Percentiles rank a stretch among this genome's conserved stretches.
These are phyloP conservation scores for Dovyalis caffra DNA, from an alignment of 345 rosid genomes.

Conservation along the genomic window DNA sequence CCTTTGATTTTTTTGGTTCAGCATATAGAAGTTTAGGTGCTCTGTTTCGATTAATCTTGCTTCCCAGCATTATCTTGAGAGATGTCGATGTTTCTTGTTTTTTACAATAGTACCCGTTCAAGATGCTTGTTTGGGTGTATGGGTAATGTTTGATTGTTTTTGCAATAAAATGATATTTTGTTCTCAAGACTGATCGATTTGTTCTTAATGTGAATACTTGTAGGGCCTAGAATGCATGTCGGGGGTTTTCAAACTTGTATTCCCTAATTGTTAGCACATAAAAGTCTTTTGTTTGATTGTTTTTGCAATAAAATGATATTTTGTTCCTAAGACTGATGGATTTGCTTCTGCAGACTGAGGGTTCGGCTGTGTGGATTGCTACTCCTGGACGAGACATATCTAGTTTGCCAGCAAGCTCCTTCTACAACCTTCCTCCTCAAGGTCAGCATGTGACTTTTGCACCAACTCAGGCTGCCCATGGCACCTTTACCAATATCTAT, in stretches of 20 bases:
- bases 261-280: background rate
- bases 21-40: background rate
- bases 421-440: constrained; percentile 78
- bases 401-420: constrained; percentile 67
- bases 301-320: background rate
- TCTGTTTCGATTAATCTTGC: background rate
- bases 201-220: background rate
- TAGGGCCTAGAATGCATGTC: background rate
- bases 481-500: constrained; percentile 61
- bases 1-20: background rate
- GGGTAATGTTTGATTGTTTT: background rate
- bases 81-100: background rate
- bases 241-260: background rate
- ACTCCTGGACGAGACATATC: constrained; percentile 73
- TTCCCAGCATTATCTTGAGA: background rate
- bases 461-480: constrained; percentile 71
- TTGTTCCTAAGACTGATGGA: constrained; percentile 12
- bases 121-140: background rate
- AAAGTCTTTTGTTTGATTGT: background rate
- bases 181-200: too few relatives aligned
- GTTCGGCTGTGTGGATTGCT: constrained; percentile 79
- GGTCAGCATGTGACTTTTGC: constrained; percentile 80
- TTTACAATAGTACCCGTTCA: background rate
- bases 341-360: constrained; percentile 70
- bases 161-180: too few relatives aligned